These are phyloP conservation scores for Fusarium sp. DNA, from an alignment of 2,329 filamentous ascomycete species.

Conservation along the genomic window DNA sequence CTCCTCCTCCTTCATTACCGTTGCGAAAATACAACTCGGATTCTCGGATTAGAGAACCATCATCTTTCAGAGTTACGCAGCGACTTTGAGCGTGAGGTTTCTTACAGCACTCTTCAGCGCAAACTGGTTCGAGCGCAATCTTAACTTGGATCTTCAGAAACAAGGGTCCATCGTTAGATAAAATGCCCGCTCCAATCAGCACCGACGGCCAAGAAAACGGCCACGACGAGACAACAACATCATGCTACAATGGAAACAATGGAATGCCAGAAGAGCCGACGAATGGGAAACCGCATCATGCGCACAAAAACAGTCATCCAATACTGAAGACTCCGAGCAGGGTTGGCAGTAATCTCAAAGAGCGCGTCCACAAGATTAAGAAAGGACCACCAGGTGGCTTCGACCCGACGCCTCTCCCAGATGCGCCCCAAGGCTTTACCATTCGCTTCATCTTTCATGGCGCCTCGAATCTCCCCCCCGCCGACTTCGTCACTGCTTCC, in stretches of 20 bases:
- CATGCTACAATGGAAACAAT: conserved; percentile 14
- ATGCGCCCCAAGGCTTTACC: conserved; percentile 81
- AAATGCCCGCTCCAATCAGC: conserved; percentile 34
- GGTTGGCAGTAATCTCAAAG: conserved; percentile 40
- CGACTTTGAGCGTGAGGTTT: neutral
- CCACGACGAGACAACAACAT: conserved; percentile 12
- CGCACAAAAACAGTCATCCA: conserved; percentile 29
- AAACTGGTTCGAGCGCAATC: conserved; percentile 13
- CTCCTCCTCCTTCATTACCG: conserved; percentile 14
- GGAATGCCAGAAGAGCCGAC: conserved; percentile 14
- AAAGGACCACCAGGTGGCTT: conserved; percentile 76
- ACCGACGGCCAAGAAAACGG: conserved; percentile 27
- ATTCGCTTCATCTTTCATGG: conserved; percentile 85
- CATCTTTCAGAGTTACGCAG: conserved; percentile 11
- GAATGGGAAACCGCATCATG: conserved; percentile 9
- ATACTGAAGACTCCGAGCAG: conserved; percentile 16
- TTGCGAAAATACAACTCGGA: conserved; percentile 1
- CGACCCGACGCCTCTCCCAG: conserved; percentile 80
- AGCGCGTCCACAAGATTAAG: conserved; percentile 42
- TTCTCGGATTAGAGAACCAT: conserved; percentile 6
- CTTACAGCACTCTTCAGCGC: conserved; percentile 14
- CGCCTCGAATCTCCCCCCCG: conserved; percentile 82
- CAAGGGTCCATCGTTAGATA: conserved; percentile 4
- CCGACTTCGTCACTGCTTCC: conserved; percentile 79
- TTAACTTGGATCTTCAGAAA: neutral